Conservation (phyloP, 2,329 filamentous ascomycete genomes). For the Harringtonia lauricola region DNA sequence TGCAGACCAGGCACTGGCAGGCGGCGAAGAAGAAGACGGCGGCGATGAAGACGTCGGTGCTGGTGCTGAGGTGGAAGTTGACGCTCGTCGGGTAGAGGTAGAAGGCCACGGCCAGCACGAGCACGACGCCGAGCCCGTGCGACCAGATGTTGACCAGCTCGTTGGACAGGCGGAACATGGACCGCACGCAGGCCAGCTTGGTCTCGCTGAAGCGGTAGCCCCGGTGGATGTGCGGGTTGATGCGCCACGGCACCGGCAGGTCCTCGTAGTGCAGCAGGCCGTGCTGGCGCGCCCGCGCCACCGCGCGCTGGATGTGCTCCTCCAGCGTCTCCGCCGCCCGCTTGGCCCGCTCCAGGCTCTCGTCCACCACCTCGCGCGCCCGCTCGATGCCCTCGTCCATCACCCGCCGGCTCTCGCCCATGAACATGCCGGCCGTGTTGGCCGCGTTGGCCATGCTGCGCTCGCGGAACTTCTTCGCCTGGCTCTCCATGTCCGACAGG, state of each 20-base stretch:
- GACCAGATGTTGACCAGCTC: slow-evolving; percentile 98
- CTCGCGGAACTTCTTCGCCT: slow-evolving; percentile 69
- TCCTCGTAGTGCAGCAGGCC: slow-evolving; percentile 84
- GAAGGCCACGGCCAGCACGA: slow-evolving; percentile 81
- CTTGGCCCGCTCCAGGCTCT: slow-evolving; percentile 71
- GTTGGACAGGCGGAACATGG: slow-evolving; percentile 77
- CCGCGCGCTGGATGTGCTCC: slow-evolving; percentile 72
- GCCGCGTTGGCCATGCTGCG: slow-evolving; percentile 57
- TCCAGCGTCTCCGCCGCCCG: slow-evolving; percentile 74
- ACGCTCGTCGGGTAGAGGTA: slow-evolving; percentile 88
- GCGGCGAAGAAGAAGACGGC: slow-evolving; percentile 94
- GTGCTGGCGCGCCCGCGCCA: slow-evolving; percentile 62
- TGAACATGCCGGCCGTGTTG: slow-evolving; percentile 58
- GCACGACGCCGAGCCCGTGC: slow-evolving; percentile 76
- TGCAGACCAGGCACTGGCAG: slow-evolving; percentile 89
- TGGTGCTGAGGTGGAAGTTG: slow-evolving; percentile 80
- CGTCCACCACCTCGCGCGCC: slow-evolving; percentile 67
- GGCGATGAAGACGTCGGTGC: slow-evolving; percentile 80
- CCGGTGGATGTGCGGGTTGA: slow-evolving; percentile 84
- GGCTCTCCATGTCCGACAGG: slow-evolving; percentile 72
- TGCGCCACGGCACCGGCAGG: slow-evolving; percentile 80
- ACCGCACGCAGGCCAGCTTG: slow-evolving; percentile 78
- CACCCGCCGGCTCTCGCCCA: slow-evolving; percentile 69
- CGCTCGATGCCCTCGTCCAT: slow-evolving; percentile 69
- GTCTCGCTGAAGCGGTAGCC: slow-evolving; percentile 93